Evolutionary conservation across 345 rosid genomes (phyloP), one percentile per base, ranked within the genome.

Genomic region (Erodium maritimum): DNA sequence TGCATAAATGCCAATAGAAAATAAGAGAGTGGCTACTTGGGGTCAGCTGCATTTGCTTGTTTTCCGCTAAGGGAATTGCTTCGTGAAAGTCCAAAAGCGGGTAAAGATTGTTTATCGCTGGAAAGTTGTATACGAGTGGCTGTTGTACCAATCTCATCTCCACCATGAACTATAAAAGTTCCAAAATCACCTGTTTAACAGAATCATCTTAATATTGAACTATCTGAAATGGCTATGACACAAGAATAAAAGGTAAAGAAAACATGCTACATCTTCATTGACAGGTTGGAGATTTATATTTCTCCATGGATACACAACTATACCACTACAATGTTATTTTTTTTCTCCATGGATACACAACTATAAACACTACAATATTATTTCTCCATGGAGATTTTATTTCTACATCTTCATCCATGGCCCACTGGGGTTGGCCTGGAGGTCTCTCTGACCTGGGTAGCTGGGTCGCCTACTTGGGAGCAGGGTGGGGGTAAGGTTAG

Each of bases 151-250:
- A 61, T 52, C 73, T 78, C 90, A 45, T 82, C 82, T 58, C 76
- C 82, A 54, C 73, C 83, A 75, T 85, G 95, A 69, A 87, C 45
- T 37, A 93, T 73, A 63, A 86, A 76, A 46, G 96, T 93, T 57
- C 95, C 95, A 70, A 85, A 93, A 42, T 85, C 95, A 63, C 86
- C 94, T 80, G 52, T 61, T 48, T 21, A 61, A 57, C 24, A 37
- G 46, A 37, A 37, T 4, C 46, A 19, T 19, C 21, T 52, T 2
- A 19, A 20, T 23, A 19, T 19, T 23, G 2, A 54, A 54, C 2
- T 54, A 74, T 64, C 71, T 61, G 54, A 63, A 34, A 61, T 23
- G 55, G 42, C 59, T 61, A 19, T 19, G 29, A 62, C 12, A 50
- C 45, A 51, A 21, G 55, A 34, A 60, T 18, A 50, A 19, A 24